Conservation (phyloP, 1,139 yeast species). For the Geotrichum klebahnii region DNA sequence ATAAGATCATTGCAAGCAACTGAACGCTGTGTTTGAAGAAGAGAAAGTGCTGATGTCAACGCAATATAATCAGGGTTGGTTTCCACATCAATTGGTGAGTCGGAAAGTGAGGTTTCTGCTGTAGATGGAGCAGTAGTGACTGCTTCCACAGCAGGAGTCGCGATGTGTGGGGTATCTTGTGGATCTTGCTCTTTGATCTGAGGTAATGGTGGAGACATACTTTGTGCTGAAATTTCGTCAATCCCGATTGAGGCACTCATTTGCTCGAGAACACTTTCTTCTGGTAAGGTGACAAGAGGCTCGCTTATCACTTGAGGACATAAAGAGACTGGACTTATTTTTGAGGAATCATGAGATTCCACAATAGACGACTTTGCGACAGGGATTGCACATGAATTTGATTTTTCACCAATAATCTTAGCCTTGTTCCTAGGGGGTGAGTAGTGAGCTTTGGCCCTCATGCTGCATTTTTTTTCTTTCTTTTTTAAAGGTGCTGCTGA, state of each 20-base stretch:
- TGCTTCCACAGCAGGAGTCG: too few relatives aligned
- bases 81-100: constrained; percentile 6
- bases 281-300: too few relatives aligned
- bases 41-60: constrained; percentile 32
- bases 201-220: too few relatives aligned
- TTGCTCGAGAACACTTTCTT: too few relatives aligned
- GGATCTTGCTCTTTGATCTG: too few relatives aligned
- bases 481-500: background rate
- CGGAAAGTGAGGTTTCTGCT: background rate
- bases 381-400: background rate
- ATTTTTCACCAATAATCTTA: background rate
- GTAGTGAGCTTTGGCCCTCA: background rate
- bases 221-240: too few relatives aligned
- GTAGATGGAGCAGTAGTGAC: background rate
- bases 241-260: too few relatives aligned
- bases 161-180: too few relatives aligned
- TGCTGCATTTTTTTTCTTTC: constrained; percentile 1
- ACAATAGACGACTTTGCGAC: too few relatives aligned
- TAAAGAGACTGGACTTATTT: too few relatives aligned
- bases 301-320: too few relatives aligned
- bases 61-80: constrained; percentile 37
- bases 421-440: background rate
- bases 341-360: too few relatives aligned
- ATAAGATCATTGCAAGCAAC: constrained; percentile 31
- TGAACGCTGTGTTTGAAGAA: constrained; percentile 31